These are phyloP conservation scores for Epithemia pelagica DNA, from an alignment of 108 stramenopile genomes.

Conservation along the genomic window DNA sequence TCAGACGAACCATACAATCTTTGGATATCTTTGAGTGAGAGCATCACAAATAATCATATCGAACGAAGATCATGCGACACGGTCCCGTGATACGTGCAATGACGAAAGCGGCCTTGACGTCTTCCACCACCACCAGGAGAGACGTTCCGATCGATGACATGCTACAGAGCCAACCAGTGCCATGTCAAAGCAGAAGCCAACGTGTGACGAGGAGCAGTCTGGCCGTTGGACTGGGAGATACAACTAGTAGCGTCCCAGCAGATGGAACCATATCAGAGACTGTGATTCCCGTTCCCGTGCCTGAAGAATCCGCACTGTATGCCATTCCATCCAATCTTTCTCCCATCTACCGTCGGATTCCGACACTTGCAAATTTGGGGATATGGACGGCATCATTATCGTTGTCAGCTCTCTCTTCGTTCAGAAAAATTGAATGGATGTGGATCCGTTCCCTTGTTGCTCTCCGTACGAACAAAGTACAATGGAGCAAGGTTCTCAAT, in stretches of 20 bases:
- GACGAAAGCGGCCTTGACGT: neutral
- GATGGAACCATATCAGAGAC: neutral
- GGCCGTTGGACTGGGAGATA: no score
- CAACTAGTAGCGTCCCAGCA: neutral
- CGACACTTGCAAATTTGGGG: slow-evolving; percentile 15
- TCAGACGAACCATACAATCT: no score
- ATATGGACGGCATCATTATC: slow-evolving; percentile 23
- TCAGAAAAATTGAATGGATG: slow-evolving; percentile 3
- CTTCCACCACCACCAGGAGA: neutral
- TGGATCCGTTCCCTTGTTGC: slow-evolving; percentile 15
- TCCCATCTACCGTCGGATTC: slow-evolving; percentile 45
- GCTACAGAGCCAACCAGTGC: no score
- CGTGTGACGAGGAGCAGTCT: no score
- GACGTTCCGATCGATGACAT: no score
- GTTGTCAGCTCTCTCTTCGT: slow-evolving; percentile 18
- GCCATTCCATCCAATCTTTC: slow-evolving; percentile 38
- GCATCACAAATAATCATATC: no score
- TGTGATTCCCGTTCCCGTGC: slow-evolving; percentile 8
- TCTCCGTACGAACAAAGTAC: neutral
- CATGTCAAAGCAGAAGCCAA: no score
- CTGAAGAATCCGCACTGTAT: slow-evolving; percentile 54
- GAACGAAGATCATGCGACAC: neutral
- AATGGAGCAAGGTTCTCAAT: slow-evolving; percentile 5
- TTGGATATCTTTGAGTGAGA: no score
- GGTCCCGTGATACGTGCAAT: neutral